Conservation (phyloP, 2,329 filamentous ascomycete species). For the Albifimbria verrucaria region DNA sequence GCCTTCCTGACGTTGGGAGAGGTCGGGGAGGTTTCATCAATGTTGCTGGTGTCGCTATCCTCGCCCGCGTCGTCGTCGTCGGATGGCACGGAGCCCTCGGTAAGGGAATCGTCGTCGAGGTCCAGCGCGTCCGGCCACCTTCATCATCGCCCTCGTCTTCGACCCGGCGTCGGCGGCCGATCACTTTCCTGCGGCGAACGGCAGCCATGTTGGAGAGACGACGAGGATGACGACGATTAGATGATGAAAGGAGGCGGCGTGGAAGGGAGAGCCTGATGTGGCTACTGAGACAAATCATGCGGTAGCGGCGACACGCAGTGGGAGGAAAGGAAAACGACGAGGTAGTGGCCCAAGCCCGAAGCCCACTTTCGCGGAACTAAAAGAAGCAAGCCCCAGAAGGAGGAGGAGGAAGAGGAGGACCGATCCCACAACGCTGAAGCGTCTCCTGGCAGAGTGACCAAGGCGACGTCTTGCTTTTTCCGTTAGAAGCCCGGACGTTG, state of each 20-base stretch:
- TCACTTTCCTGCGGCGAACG: conserved; percentile 58
- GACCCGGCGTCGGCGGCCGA: conserved; percentile 65
- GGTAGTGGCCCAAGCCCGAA: background rate
- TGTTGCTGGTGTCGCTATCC: conserved; percentile 63
- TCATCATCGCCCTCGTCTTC: conserved; percentile 72
- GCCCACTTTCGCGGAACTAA: background rate
- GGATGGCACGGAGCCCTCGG: conserved; percentile 59
- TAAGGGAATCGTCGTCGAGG: conserved; percentile 63
- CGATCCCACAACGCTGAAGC: background rate
- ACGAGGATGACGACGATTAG: conserved; percentile 15
- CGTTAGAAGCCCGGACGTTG: too few species aligned
- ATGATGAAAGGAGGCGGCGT: conserved; percentile 17
- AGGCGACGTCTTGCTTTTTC: too few species aligned
- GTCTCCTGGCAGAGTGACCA: background rate
- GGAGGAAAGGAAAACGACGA: background rate
- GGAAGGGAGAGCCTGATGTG: conserved; percentile 10
- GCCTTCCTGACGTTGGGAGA: conserved; percentile 38
- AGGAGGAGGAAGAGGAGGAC: background rate
- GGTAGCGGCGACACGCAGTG: background rate
- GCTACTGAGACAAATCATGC: conserved; percentile 9
- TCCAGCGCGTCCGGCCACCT: conserved; percentile 53
- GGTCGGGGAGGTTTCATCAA: conserved; percentile 54
- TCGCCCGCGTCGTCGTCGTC: conserved; percentile 59
- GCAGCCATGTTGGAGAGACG: conserved; percentile 30
- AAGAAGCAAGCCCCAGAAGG: too few species aligned